These are phyloP conservation scores for Deakozyma indianensis DNA, from an alignment of 805 yeast species.

Conservation along the genomic window DNA sequence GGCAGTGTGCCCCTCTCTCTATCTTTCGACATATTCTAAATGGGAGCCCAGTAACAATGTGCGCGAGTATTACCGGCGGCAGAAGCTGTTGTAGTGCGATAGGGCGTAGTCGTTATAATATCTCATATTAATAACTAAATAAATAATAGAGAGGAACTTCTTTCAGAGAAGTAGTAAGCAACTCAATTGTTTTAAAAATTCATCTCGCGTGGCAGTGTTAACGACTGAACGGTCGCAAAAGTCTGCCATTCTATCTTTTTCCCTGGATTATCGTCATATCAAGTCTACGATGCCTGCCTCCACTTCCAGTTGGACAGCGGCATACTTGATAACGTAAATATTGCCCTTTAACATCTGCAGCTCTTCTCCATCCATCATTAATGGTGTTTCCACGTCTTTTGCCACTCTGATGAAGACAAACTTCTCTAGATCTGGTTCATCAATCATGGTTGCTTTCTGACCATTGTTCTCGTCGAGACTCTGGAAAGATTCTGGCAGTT, in stretches of 20 bases:
- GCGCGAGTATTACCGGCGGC: too few species aligned
- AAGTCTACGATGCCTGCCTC: slow-evolving; percentile 29
- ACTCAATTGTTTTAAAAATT: too few species aligned
- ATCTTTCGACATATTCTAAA: slow-evolving; percentile 3
- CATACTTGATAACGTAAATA: slow-evolving; percentile 62
- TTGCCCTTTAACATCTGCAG: slow-evolving; percentile 48
- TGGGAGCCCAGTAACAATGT: too few species aligned
- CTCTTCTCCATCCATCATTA: slow-evolving; percentile 30
- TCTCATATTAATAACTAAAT: too few species aligned
- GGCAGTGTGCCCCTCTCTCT: slow-evolving; percentile 3
- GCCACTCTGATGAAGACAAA: slow-evolving; percentile 62
- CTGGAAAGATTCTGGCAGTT: slow-evolving; percentile 37
- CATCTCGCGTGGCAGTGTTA: too few species aligned
- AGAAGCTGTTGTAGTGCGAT: too few species aligned
- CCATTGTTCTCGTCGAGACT: not conserved
- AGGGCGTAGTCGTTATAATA: too few species aligned
- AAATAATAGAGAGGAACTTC: too few species aligned
- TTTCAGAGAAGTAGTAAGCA: too few species aligned
- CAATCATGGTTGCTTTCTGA: slow-evolving; percentile 52
- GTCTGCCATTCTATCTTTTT: too few species aligned
- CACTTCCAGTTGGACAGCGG: slow-evolving; percentile 30
- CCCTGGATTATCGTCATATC: too few species aligned
- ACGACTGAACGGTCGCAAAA: too few species aligned
- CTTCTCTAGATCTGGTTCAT: slow-evolving; percentile 56
- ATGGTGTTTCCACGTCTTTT: slow-evolving; percentile 24